Percentiles rank a stretch among this genome's conserved stretches.
phyloP scores from a whole-genome alignment of 148 eudicot genomes.

The Cornus controversa region DNA sequence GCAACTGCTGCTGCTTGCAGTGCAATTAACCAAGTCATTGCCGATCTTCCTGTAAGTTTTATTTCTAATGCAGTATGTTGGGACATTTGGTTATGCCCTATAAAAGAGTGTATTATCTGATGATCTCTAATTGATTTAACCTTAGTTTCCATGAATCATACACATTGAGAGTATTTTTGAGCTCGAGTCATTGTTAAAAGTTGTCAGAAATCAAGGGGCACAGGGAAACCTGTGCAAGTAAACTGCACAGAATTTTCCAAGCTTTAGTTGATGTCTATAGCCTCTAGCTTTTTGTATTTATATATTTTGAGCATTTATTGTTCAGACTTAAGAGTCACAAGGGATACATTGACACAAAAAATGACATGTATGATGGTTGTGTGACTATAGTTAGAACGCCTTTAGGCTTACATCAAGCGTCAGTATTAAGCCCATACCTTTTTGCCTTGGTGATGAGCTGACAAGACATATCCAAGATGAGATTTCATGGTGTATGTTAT shows the following conservation, averaged over 20 bases:
- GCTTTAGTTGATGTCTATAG: neutral
- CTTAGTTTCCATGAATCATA: too few species aligned
- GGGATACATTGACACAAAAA: too few species aligned
- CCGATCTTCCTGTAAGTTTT: constrained; percentile 92
- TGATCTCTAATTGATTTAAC: neutral
- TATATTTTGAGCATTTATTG: too few species aligned
- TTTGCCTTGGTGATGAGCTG: too few species aligned
- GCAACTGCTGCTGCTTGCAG: constrained; percentile 98
- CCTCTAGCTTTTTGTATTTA: neutral
- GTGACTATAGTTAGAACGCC: too few species aligned
- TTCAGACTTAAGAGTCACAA: too few species aligned
- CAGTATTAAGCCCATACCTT: too few species aligned
- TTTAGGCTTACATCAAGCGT: too few species aligned
- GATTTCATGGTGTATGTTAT: too few species aligned
- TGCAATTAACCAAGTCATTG: constrained; percentile 87
- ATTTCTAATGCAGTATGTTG: neutral
- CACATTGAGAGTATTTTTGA: neutral
- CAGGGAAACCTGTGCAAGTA: neutral
- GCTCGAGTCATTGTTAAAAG: too few species aligned
- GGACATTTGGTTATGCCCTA: neutral
- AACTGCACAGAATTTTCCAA: neutral
- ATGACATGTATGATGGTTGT: too few species aligned
- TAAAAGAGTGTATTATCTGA: neutral
- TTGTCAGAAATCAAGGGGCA: neutral
- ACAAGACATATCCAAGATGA: too few species aligned